Base-by-base conservation (phyloP, 306 rosid genomes). In the Rubus idaeus region DNA sequence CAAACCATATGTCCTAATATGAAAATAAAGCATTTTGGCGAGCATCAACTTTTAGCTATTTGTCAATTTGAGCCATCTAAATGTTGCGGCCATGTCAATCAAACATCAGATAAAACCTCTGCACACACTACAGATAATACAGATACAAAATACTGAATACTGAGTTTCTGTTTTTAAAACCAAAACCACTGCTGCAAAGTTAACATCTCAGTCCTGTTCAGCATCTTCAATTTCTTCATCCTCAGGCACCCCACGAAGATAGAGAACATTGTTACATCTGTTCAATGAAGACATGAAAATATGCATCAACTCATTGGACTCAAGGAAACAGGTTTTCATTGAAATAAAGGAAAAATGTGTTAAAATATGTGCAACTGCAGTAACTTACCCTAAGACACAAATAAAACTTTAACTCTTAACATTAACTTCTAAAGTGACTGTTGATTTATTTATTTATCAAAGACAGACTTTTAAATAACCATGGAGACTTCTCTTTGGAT, bases 201-300 rank as follows among this genome's bases (percentile, higher is more conserved):
- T 78, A 53, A 52, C 73, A 70, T 80, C 75, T 74, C 85, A 91
- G 40, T 94, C 98, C 51, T 80, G 88, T 5, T 89, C 93, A 3
- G 97, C 96, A 44, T 94, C 98, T 81, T 94, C 97, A 26, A 94
- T 90, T 80, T 94, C 98, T 83, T 94, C 97, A 78, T 91, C 98
- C 85, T 91, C 98, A 6, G 97, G 96, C 17, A 90, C 97, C 56
- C 98, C 98, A 1, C 96, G 98, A 78, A 94, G 96, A 78, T 94
- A 94, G 45, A 94, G 94, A 80, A 94, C 98, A 74, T 94, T 94
- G 90, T 94, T 94, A 75, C 98, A 94, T 81, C 98, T 94, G 89
- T 63, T 70, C 64, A 65, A 11, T 35, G 78, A 80, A 70, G 73
- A 73, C 56, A 71, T 20, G 50, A 78, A 65, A 65, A 65, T 16